phyloP scores from a whole-genome alignment of 176 grass and related monocot genomes.

The Poa pratensis region DNA sequence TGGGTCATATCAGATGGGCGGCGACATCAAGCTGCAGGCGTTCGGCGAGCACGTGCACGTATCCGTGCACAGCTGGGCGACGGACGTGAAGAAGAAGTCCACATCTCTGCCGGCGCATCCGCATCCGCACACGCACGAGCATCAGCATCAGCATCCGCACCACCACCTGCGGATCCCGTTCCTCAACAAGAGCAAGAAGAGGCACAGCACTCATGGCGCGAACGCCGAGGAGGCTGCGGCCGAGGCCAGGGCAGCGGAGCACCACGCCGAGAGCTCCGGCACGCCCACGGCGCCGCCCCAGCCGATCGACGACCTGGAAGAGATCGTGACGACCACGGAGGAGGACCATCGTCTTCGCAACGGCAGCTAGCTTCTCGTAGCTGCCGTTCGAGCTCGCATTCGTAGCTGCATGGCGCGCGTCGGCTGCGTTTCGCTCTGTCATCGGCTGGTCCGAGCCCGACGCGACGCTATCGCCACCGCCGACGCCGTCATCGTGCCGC shows the following conservation, averaged over 20 bases:
- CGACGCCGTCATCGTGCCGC: background rate
- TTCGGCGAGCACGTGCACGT: conserved; percentile 49
- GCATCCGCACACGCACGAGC: background rate
- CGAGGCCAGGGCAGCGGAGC: background rate
- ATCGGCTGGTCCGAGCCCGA: background rate
- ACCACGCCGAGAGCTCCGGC: conserved; percentile 1
- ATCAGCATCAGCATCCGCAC: conserved; percentile 16
- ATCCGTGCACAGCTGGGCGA: conserved; percentile 55
- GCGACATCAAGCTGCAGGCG: conserved; percentile 59
- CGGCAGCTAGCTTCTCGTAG: background rate
- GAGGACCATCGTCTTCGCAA: conserved; percentile 9
- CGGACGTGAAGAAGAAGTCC: conserved; percentile 34
- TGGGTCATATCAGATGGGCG: conserved; percentile 54
- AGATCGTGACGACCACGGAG: conserved; percentile 32
- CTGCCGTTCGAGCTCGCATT: background rate
- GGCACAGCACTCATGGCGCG: background rate
- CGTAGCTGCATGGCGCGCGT: background rate
- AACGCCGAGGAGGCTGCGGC: conserved; percentile 13
- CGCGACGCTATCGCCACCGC: background rate
- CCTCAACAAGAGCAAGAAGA: conserved; percentile 17
- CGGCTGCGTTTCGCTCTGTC: background rate
- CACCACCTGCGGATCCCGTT: conserved; percentile 37
- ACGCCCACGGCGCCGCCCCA: background rate
- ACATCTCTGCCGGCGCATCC: conserved; percentile 9
- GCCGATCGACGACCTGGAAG: conserved; percentile 15